phyloP scores from a whole-genome alignment of 805 yeast species.

The Kuraishia ogatae region DNA sequence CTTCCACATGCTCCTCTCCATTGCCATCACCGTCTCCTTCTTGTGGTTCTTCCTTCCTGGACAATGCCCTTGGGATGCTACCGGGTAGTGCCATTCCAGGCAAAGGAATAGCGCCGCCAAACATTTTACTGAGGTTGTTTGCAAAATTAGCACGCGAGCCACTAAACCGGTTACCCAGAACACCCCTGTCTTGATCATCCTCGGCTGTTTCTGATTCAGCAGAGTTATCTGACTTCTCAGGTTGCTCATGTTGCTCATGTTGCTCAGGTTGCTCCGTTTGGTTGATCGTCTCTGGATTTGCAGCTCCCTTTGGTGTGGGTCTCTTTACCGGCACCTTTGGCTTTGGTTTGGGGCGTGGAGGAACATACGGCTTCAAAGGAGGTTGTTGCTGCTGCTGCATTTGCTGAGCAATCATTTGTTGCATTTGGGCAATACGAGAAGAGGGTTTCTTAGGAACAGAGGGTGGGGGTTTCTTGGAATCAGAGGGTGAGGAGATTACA shows the following conservation, averaged over 20 bases:
- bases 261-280: too few relatives aligned
- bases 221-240: not conserved
- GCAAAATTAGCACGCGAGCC: constrained; percentile 33
- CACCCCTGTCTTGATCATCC: constrained; percentile 12
- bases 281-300: too few relatives aligned
- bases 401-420: constrained; percentile 56
- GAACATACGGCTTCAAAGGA: constrained; percentile 6
- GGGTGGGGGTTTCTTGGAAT: constrained; percentile 36
- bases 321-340: constrained; percentile 2
- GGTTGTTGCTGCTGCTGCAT: constrained; percentile 18
- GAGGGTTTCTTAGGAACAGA: constrained; percentile 74
- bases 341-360: constrained; percentile 4
- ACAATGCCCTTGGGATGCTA: constrained; percentile 13
- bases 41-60: constrained; percentile 1
- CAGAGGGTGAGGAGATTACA: not conserved
- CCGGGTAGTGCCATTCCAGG: constrained; percentile 39
- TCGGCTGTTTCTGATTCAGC: not conserved
- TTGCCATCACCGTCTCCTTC: constrained; percentile 9
- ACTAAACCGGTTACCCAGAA: not conserved
- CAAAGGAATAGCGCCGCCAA: constrained; percentile 36
- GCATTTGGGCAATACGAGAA: constrained; percentile 73
- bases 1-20: constrained; percentile 8
- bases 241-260: too few relatives aligned
- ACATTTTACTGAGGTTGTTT: constrained; percentile 49
- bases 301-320: not conserved